Evolutionary conservation across 2,329 filamentous ascomycete genomes (phyloP), one percentile per base, ranked within the genome.

Genomic region (Xylaria polymorpha): DNA sequence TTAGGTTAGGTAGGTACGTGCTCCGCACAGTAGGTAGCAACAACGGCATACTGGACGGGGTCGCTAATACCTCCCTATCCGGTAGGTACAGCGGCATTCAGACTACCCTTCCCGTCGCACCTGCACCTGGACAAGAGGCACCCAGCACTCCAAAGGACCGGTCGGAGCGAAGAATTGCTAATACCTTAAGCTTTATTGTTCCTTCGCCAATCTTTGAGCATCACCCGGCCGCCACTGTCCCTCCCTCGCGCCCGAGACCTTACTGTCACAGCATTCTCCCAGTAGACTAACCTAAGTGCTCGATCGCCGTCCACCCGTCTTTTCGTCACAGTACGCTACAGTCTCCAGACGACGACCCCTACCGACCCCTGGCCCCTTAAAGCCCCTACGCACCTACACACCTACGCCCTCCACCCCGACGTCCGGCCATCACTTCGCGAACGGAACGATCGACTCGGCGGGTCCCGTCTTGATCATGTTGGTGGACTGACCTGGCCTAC

Each of bases 401-500:
- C 35, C 37, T 41, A 41, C 50, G 43, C 43, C 18, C 43, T 12
- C n/a, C 8, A 53, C 25, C 22, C 7, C 48, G 9, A 12, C 53
- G 15, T 12, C 41, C 39, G 51, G 53, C 60, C 59, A 57, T 43
- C 41, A 57, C 20, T 64, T 53, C 53, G 63, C 66, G 60, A 61
- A 56, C 66, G 64, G 35, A 20, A 64, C 61, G 32, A 72, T 44
- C 41, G 44, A 70, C 65, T 71, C 62, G 71, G 69, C 50, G 50
- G 50, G 48, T 57, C 62, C 35, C 56, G 55, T 56, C 65, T 68
- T 67, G 77, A 78, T 73, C 73, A 79, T 79, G 77, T 75, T 75
- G 68, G 71, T 74, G 69, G 74, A 75, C 69, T 78, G 76, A 78
- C 70, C 73, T 67, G 67, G 69, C 72, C 73, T 74, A 70, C 70